Evolutionary conservation across 106 monocot genomes (phyloP), one percentile per base, ranked within the genome.

Genomic region (Dendrobium catenatum): DNA sequence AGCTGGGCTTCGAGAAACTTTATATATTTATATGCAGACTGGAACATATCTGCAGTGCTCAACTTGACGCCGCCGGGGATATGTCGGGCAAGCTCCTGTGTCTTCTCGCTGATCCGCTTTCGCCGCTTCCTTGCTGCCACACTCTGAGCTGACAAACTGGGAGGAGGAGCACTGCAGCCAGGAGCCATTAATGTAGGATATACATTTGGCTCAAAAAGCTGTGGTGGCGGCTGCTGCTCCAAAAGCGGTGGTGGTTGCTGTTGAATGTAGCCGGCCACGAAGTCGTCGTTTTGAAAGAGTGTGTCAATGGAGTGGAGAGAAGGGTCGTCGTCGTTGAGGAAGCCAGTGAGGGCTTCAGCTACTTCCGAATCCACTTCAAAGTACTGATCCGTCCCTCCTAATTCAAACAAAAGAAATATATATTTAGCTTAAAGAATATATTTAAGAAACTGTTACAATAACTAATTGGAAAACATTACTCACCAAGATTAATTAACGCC

Each of bases 51-150:
- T 0, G 37, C 37, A 5, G 91, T 94, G 89, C 88, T 95, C 92
- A 95, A 88, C 83, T 81, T 89, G 67, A 61, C 82, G 10, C 88
- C 94, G 9, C 92, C 90, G 3, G 94, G 92, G 16, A 95, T 88
- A 49, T 90, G 56, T 76, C 79, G 73, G 16, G 83, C 85, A 6
- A 95, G 85, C 76, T 92, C 92, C 64, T 88, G 88, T 6, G 90
- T 95, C 82, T 90, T 95, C 78, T 84, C 83, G 29, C 91, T 94
- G n/a, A 94, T 94, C 85, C 83, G 84, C 86, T 84, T 94, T 78
- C 94, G 55, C 68, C 93, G 75, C 80, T 87, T 84, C 82, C 90
- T 90, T 27, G 90, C 90, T 16, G 90, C 88, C 26, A 51, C 83
- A 51, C 93, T 93, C 85, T 90, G 88, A 46, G 80, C 77, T 5